Evolutionary conservation across 2,329 filamentous ascomycete genomes (phyloP).

Genomic region (Exophiala xenobiotica): DNA sequence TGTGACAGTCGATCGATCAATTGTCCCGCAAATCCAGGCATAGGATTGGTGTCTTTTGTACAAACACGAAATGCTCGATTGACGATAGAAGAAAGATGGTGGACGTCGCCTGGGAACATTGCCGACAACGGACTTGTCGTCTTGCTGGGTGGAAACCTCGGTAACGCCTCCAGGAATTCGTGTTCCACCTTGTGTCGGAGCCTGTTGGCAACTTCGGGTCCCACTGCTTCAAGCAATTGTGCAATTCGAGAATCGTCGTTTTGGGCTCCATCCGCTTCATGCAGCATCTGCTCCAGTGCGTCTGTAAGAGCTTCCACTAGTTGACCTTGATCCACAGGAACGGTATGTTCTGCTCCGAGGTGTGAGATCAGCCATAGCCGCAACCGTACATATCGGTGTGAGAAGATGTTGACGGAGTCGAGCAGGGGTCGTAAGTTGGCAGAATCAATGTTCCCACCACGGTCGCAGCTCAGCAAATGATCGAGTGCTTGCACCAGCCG

Average conservation of each 20-base stretch:
- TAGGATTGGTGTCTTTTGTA: conserved; percentile 16
- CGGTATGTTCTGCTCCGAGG: neutral
- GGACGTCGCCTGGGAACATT: conserved; percentile 14
- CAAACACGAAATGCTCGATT: conserved; percentile 24
- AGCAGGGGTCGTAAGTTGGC: conserved; percentile 32
- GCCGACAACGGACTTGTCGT: conserved; percentile 15
- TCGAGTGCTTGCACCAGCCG: conserved; percentile 17
- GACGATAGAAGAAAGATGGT: conserved; percentile 17
- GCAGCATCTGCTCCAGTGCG: conserved; percentile 18
- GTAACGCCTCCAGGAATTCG: conserved; percentile 38
- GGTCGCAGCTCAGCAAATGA: conserved; percentile 4
- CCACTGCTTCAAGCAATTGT: conserved; percentile 15
- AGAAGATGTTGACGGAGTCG: conserved; percentile 29
- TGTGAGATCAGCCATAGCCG: conserved; percentile 16
- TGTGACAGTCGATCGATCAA: conserved; percentile 28
- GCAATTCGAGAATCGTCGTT: conserved; percentile 12
- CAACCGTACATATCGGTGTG: conserved; percentile 21
- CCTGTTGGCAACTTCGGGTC: conserved; percentile 31
- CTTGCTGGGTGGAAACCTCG: conserved; percentile 16
- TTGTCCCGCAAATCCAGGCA: conserved; percentile 16
- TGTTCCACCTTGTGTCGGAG: conserved; percentile 43
- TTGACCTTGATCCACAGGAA: conserved; percentile 26
- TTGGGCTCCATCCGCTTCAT: neutral
- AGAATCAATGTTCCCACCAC: conserved; percentile 1
- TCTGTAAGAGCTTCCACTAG: conserved; percentile 31